phyloP scores from a whole-genome alignment of 768 basidiomycete genomes.

The Porphyrellus cyaneotinctus region DNA sequence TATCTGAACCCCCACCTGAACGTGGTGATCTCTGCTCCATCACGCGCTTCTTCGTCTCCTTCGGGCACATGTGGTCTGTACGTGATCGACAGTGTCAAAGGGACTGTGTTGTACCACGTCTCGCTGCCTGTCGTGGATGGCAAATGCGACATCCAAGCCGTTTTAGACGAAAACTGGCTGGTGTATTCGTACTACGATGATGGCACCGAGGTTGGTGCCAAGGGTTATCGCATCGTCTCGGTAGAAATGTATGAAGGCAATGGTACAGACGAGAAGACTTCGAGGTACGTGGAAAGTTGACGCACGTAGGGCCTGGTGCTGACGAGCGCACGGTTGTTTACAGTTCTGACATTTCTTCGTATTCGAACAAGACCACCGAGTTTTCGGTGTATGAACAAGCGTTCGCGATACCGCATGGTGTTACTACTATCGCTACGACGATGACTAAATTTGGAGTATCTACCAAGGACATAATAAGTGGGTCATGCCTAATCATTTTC shows the following conservation, averaged over 20 bases:
- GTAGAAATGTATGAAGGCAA: constrained; percentile 88
- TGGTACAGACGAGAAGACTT: constrained; percentile 60
- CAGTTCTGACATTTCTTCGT: constrained; percentile 54
- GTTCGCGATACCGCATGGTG: constrained; percentile 63
- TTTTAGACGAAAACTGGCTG: constrained; percentile 87
- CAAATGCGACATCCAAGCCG: constrained; percentile 63
- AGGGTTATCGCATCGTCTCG: constrained; percentile 70
- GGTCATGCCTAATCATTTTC: constrained; percentile 22
- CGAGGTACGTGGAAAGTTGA: constrained; percentile 49
- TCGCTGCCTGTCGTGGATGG: constrained; percentile 43
- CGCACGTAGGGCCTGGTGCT: constrained; percentile 8
- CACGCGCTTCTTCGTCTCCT: constrained; percentile 9
- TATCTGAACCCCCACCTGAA: constrained; percentile 84
- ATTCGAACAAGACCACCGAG: constrained; percentile 48
- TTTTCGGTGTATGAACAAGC: constrained; percentile 63
- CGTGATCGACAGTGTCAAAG: constrained; percentile 77
- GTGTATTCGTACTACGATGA: constrained; percentile 83
- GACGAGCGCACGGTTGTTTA: background rate
- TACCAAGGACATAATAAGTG: constrained; percentile 81
- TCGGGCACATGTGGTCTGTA: constrained; percentile 56
- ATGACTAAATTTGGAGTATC: constrained; percentile 87
- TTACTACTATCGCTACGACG: constrained; percentile 71
- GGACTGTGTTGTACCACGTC: constrained; percentile 66
- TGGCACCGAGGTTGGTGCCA: constrained; percentile 46
- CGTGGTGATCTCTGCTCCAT: constrained; percentile 54